Evolutionary conservation across 192 early-diverging fungal species (phyloP), one percentile per base, ranked within the genome.

Genomic region (Backusella psychrophila): DNA sequence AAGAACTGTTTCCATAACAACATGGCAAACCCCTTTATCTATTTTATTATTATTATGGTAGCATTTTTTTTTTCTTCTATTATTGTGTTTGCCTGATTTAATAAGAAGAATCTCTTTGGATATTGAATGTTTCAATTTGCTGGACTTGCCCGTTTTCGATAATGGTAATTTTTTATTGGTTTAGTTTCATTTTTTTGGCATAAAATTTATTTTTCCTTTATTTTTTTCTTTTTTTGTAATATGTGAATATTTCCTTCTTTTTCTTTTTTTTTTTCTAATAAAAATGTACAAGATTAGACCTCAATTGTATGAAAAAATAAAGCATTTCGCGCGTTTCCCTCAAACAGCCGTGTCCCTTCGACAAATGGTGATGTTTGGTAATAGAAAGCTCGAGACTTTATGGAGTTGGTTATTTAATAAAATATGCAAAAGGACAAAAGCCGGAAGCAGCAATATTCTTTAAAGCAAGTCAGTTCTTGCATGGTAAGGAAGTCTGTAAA

Each of bases 341-440:
- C 97, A 96, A 79, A 98, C 97, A 0, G 92, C 93, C 21, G 95
- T 98, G 23, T 97, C 96, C 29, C 83, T 98, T 66, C 88, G 90
- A 70, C 94, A 98, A 83, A 96, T 98, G 94, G 96, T 97, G 71
- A 92, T 96, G 88, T 98, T 97, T 90, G 96, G 96, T 89, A 86
- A 63, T 52, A 72, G 26, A 23, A 72, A 53, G 26, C 6, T 19
- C 17, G 53, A 34, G 12, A 72, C 15, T 23, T 15, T 31, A 29
- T 72, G 8, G n/a, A 4, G 33, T n/a, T 41, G 23, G 26, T 36
- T 69, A 23, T 9, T 69, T 69, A 71, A 21, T 23, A 14, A 71
- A 73, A 63, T 59, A 59, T 41, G 38, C 21, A 59, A 66, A 49
- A 90, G 89, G 89, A 68, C 90, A 91, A 80, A 90, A 89, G 67